Evolutionary conservation across 371 early-diverging fungal species (phyloP), one percentile per base, ranked within the genome.

Genomic region (Apophysomyces ossiformis): DNA sequence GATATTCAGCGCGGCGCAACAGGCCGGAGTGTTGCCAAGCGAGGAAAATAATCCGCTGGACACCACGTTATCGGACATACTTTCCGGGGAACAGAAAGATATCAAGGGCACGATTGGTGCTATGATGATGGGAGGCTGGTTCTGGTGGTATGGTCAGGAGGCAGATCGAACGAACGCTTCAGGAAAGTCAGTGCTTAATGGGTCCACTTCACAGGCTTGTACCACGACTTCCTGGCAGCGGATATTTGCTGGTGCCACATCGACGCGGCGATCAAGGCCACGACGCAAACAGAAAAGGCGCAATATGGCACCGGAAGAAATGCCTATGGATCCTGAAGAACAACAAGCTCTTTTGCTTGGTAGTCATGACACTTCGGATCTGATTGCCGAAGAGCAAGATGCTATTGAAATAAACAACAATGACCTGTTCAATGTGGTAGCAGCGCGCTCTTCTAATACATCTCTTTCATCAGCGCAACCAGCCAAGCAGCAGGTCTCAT

Each of bases 61-160:
- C 54, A 81, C 71, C 13, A 60, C 68, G 15, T 58, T 60, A 12
- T 74, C 70, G 41, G 70, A 75, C 64, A 39, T 50, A 26, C 21
- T 50, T 16, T 16, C 54, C 0, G 21, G 16, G 21, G 71, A 74
- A 26, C 65, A 64, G 1, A 64, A 57, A 21, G 67, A 62, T 13
- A 16, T 57, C 12, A 18, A 46, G 1, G 46, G 56, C 44, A 59
- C 60, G 1, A 70, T 41, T 67, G 67, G 67, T 32, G 70, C 4
- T 21, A 50, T 50, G 54, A 50, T 81, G 35, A 64, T 75, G n/a
- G 76, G 77, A 37, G 82, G 82, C 7, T 78, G 82, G 79, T 75
- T 77, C 67, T 76, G 82, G 82, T 78, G 82, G 79, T 76, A 78
- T 61, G 71, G 68, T n/a, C 70, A 78, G 37, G 54, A 50, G 16